Conservation (phyloP, 495 filamentous ascomycete species). For the Xylaria scruposa region DNA sequence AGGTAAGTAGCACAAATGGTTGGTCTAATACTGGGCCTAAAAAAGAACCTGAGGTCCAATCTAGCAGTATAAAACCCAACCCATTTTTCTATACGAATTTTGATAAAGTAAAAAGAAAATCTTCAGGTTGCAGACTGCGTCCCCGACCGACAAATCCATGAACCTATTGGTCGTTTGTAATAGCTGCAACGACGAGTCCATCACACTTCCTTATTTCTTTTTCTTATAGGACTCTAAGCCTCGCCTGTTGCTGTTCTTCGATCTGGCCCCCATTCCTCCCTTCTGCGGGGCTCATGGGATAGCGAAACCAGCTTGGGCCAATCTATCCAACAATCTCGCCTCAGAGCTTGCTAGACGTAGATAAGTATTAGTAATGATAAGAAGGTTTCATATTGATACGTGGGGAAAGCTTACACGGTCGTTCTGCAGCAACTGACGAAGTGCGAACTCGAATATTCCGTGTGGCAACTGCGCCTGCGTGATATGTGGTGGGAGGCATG, state of each 20-base stretch:
- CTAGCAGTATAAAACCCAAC: neutral
- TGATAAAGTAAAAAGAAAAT: neutral
- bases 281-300: constrained; percentile 1
- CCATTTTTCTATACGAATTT: neutral
- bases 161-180: neutral
- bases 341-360: constrained; percentile 16
- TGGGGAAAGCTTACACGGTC: constrained; percentile 14
- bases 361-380: constrained; percentile 9
- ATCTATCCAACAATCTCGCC: neutral
- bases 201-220: neutral
- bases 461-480: neutral
- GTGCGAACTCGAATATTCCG: constrained; percentile 8
- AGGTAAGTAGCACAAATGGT: neutral
- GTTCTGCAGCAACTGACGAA: constrained; percentile 1
- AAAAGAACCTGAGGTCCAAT: neutral
- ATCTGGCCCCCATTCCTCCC: neutral
- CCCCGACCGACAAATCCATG: neutral
- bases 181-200: neutral
- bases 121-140: neutral
- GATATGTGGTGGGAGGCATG: neutral
- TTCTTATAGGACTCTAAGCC: constrained; percentile 2
- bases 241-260: neutral
- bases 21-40: neutral
- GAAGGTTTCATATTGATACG: neutral
- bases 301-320: constrained; percentile 9